Conservation (phyloP, 257 asterid genomes). For the Apocynum venetum region DNA sequence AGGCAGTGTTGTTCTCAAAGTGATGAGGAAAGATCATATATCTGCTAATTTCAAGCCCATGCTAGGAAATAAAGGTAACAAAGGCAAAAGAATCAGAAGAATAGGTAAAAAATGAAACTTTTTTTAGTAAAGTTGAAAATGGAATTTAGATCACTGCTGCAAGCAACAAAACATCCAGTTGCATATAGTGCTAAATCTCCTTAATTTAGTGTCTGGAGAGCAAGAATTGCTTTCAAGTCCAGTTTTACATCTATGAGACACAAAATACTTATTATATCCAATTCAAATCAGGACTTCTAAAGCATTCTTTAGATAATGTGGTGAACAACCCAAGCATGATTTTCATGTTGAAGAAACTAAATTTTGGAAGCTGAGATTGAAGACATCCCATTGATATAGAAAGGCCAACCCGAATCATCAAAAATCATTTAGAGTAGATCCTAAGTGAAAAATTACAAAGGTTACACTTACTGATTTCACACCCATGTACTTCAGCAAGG, state of each 20-base stretch:
- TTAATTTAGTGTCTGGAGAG: background rate
- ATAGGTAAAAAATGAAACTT: background rate
- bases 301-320: background rate
- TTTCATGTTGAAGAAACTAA: background rate
- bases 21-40: background rate
- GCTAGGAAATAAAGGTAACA: background rate
- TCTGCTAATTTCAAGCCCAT: background rate
- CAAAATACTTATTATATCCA: background rate
- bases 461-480: constrained; percentile 35
- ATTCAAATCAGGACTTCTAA: background rate
- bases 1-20: background rate
- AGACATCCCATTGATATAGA: background rate
- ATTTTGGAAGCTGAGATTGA: background rate
- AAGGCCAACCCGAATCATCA: background rate
- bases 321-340: background rate
- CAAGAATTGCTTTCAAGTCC: background rate
- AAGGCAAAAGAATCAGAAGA: background rate
- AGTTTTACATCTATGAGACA: background rate
- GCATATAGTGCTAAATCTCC: background rate
- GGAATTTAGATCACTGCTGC: background rate
- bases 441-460: background rate
- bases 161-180: background rate
- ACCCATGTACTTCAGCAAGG: constrained; percentile 44
- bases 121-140: background rate
- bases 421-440: background rate